These are phyloP conservation scores for Pseudogymnoascus sp. DNA, from an alignment of 2,329 filamentous ascomycete genomes.

Conservation along the genomic window DNA sequence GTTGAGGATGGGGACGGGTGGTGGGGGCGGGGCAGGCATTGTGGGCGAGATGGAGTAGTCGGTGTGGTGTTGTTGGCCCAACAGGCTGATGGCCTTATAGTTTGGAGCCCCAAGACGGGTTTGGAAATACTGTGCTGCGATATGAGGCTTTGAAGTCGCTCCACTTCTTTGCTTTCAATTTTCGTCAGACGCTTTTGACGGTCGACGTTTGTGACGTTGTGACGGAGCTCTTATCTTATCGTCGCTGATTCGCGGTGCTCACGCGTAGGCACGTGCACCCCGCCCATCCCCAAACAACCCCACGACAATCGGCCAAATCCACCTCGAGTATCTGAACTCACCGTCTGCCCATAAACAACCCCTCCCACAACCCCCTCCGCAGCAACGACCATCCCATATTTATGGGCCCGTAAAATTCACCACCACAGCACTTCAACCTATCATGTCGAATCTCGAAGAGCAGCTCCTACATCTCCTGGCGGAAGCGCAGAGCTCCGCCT, in stretches of 20 bases:
- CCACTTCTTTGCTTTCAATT: background rate
- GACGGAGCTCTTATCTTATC: constrained; percentile 13
- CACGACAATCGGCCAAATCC: constrained; percentile 4
- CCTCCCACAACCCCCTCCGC: background rate
- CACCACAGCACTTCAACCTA: constrained; percentile 1
- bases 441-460: constrained; percentile 49
- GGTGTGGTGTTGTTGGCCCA: background rate
- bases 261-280: constrained; percentile 10
- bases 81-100: background rate
- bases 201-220: background rate
- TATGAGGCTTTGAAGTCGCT: background rate
- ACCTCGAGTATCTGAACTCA: background rate
- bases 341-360: background rate
- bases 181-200: background rate
- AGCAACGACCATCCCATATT: background rate
- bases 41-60: background rate
- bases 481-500: constrained; percentile 72
- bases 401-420: background rate
- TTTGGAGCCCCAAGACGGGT: background rate
- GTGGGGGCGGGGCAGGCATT: constrained; percentile 14
- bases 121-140: background rate
- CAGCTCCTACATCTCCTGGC: constrained; percentile 82
- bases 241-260: background rate
- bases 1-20: constrained; percentile 31
- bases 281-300: constrained; percentile 11